Percentiles rank a stretch among this genome's conserved stretches.
Evolutionary conservation across 163 green algal species (phyloP).

Genomic region (Volvox carteri): DNA sequence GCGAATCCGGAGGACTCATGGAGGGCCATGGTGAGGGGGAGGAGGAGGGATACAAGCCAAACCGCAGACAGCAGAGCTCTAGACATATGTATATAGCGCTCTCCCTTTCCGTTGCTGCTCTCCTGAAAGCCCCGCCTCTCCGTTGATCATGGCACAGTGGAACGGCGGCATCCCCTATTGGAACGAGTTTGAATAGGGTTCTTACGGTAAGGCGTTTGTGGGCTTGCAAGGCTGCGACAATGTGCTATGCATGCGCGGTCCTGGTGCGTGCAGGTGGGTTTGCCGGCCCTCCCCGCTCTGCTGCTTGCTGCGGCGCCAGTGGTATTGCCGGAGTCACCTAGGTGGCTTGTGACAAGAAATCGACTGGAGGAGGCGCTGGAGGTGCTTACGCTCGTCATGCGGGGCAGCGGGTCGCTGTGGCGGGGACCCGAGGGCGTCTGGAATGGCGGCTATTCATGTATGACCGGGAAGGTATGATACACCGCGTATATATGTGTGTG

Average conservation of each 20-base stretch:
- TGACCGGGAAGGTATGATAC: slow-evolving; percentile 18
- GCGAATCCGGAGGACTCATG: background rate
- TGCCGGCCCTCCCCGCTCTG: slow-evolving; percentile 61
- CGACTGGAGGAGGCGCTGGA: slow-evolving; percentile 82
- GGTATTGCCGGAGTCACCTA: slow-evolving; percentile 87
- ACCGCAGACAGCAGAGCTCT: no score
- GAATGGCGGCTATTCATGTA: background rate
- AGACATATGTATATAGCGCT: no score
- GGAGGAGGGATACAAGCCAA: no score
- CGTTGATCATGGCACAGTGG: no score
- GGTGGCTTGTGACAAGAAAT: slow-evolving; percentile 86
- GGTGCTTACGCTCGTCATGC: slow-evolving; percentile 72
- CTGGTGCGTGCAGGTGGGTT: slow-evolving; percentile 73
- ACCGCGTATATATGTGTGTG: no score
- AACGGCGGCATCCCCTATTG: no score
- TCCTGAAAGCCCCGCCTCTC: no score
- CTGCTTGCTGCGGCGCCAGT: slow-evolving; percentile 69
- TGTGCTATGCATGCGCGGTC: no score
- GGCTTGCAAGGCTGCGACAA: no score
- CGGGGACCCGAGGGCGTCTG: background rate
- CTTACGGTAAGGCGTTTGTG: no score
- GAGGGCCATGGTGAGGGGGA: slow-evolving; percentile 29
- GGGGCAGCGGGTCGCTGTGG: background rate
- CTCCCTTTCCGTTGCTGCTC: no score
- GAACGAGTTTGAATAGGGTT: no score